These are phyloP conservation scores for Cladorrhinum samala DNA, from an alignment of 495 filamentous ascomycete genomes.

Conservation along the genomic window DNA sequence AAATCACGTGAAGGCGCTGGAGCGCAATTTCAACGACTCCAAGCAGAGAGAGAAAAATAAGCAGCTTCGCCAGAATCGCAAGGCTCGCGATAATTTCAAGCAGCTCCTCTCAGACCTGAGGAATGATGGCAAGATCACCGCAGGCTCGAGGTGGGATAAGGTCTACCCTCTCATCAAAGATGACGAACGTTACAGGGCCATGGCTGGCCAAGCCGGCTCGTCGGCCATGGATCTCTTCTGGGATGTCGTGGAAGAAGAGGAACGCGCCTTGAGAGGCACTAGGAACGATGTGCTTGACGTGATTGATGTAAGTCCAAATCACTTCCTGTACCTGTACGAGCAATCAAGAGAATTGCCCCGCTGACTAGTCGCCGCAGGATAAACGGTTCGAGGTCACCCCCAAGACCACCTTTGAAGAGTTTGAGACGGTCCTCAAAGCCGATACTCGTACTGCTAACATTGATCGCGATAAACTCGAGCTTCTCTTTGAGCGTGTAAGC, in stretches of 20 bases:
- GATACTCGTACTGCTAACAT: conserved; percentile 83
- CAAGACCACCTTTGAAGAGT: conserved; percentile 83
- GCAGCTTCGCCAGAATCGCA: conserved; percentile 73
- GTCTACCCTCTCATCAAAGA: conserved; percentile 70
- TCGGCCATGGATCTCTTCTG: conserved; percentile 93
- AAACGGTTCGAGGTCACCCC: conserved; percentile 83
- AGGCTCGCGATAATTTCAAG: conserved; percentile 74
- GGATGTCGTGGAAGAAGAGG: conserved; percentile 94
- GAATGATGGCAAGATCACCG: conserved; percentile 76
- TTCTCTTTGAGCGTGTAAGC: conserved; percentile 71
- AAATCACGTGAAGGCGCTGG: conserved; percentile 86
- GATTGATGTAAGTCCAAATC: conserved; percentile 62
- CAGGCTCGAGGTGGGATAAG: conserved; percentile 83
- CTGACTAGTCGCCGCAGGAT: conserved; percentile 50
- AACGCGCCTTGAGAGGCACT: conserved; percentile 69
- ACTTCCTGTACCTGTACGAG: background rate
- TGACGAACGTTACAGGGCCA: conserved; percentile 76
- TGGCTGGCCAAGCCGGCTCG: conserved; percentile 83
- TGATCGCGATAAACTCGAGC: conserved; percentile 62
- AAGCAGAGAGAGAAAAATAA: conserved; percentile 78
- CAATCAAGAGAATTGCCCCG: too few species aligned
- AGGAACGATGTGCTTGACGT: conserved; percentile 86
- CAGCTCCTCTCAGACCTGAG: conserved; percentile 68
- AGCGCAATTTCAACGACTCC: conserved; percentile 82
- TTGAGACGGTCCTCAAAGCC: conserved; percentile 65